These are phyloP conservation scores for Entomortierella chlamydospora DNA, from an alignment of 192 early-diverging fungal genomes.

Conservation along the genomic window DNA sequence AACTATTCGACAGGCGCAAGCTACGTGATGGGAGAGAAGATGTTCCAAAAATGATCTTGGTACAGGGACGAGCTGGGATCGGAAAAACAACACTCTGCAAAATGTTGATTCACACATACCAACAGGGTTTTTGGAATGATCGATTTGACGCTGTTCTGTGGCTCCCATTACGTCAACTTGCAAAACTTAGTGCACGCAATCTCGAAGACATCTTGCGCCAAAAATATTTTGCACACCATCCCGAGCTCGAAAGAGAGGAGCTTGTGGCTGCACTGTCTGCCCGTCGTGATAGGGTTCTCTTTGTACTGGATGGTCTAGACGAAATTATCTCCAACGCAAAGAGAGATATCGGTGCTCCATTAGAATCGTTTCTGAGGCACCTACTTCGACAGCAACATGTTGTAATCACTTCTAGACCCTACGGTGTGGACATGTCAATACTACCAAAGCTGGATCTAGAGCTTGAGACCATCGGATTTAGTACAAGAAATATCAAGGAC, in stretches of 20 bases:
- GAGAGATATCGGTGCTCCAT: too few relatives aligned
- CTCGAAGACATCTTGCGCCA: neutral
- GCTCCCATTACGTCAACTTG: constrained; percentile 26
- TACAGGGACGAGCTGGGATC: constrained; percentile 28
- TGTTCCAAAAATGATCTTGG: constrained; percentile 20
- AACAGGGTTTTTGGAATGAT: constrained; percentile 8
- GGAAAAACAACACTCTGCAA: constrained; percentile 39
- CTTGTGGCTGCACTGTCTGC: neutral
- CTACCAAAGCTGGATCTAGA: constrained; percentile 5
- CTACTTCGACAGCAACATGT: constrained; percentile 15
- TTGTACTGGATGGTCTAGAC: constrained; percentile 29
- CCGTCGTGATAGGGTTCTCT: constrained; percentile 9
- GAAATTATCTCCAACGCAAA: neutral
- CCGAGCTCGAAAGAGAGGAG: neutral
- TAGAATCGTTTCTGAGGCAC: neutral
- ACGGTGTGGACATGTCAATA: constrained; percentile 5
- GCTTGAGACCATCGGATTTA: constrained; percentile 20
- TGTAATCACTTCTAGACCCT: constrained; percentile 16
- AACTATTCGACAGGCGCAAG: constrained; percentile 19
- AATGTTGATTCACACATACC: constrained; percentile 16
- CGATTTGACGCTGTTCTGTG: neutral
- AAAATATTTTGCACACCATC: neutral
- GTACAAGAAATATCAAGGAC: constrained; percentile 6
- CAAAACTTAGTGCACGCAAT: neutral
- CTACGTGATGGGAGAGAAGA: constrained; percentile 8